These are phyloP conservation scores for Dactylellina sp. DNA, from an alignment of 2,329 filamentous ascomycete genomes.

Conservation along the genomic window DNA sequence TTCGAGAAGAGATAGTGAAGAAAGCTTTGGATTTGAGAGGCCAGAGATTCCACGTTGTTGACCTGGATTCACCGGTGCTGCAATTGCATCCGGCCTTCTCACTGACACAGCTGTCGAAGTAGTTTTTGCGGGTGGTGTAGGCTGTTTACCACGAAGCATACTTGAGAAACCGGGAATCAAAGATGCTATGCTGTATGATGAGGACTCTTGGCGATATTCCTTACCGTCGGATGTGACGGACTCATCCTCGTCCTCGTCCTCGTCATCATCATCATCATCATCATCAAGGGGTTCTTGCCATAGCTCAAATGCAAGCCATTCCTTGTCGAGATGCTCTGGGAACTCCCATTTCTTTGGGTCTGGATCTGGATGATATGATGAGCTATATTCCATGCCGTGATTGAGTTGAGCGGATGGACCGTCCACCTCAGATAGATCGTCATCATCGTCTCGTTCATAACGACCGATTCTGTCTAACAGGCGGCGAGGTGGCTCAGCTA, in stretches of 20 bases:
- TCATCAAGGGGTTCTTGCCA: conserved; percentile 73
- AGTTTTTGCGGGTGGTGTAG: conserved; percentile 58
- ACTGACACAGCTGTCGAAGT: conserved; percentile 32
- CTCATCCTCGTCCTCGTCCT: conserved; percentile 63
- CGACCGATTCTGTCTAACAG: conserved; percentile 68
- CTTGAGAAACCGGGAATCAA: conserved; percentile 50
- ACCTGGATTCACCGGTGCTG: conserved; percentile 67
- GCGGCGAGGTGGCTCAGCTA: conserved; percentile 72
- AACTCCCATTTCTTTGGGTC: conserved; percentile 69
- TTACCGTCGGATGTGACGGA: conserved; percentile 56
- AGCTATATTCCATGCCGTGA: conserved; percentile 62
- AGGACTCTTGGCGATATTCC: conserved; percentile 2
- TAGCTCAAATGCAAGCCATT: conserved; percentile 92
- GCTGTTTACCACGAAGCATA: conserved; percentile 32
- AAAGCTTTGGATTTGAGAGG: conserved; percentile 67
- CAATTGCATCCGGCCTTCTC: conserved; percentile 58
- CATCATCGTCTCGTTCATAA: conserved; percentile 58
- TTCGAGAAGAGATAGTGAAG: conserved; percentile 83
- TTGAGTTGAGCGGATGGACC: conserved; percentile 61
- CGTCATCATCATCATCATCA: conserved; percentile 66
- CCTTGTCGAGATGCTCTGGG: conserved; percentile 81
- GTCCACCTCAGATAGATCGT: conserved; percentile 60
- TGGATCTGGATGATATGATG: conserved; percentile 61
- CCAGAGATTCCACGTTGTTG: conserved; percentile 69
- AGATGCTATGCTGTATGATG: conserved; percentile 38